Conservation (phyloP, 345 rosid genomes). For the Ceriops tagal region DNA sequence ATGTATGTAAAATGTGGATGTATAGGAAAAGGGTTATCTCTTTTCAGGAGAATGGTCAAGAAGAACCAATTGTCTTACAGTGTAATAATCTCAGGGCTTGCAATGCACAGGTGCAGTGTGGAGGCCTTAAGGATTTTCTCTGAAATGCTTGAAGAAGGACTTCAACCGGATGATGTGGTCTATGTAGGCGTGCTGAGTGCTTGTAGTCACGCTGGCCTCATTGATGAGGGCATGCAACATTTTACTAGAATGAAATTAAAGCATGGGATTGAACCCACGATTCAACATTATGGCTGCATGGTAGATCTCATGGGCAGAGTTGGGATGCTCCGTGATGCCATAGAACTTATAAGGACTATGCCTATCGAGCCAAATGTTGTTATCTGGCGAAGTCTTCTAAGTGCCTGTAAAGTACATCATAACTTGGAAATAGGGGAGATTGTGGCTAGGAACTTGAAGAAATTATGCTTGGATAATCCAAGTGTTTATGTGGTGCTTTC, state of each 20-base stretch:
- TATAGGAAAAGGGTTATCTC: slow-evolving; percentile 33
- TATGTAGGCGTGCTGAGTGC: slow-evolving; percentile 42
- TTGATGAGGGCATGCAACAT: slow-evolving; percentile 31
- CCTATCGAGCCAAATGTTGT: slow-evolving; percentile 51
- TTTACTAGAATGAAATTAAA: slow-evolving; percentile 40
- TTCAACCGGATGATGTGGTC: slow-evolving; percentile 36
- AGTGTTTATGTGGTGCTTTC: slow-evolving; percentile 57
- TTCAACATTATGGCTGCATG: slow-evolving; percentile 67
- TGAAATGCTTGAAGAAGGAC: slow-evolving; percentile 34
- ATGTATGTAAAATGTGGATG: slow-evolving; percentile 50
- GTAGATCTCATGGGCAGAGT: slow-evolving; percentile 68
- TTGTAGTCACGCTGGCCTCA: slow-evolving; percentile 36
- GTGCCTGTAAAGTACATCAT: slow-evolving; percentile 53
- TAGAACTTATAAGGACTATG: slow-evolving; percentile 52
- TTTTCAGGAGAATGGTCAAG: slow-evolving; percentile 23
- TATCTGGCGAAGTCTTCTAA: slow-evolving; percentile 77
- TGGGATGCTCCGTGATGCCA: slow-evolving; percentile 54
- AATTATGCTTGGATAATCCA: slow-evolving; percentile 39
- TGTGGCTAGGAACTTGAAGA: slow-evolving; percentile 44
- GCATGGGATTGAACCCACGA: slow-evolving; percentile 45
- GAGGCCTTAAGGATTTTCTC: slow-evolving; percentile 35
- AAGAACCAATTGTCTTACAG: slow-evolving; percentile 35
- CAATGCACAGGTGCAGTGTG: slow-evolving; percentile 31
- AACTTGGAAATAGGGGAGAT: slow-evolving; percentile 48
- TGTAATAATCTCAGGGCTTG: slow-evolving; percentile 41